A percentile compares a stretch with the other conserved stretches of the same genome.
Conservation (phyloP, 805 yeast genomes). For the Candida ficus region DNA sequence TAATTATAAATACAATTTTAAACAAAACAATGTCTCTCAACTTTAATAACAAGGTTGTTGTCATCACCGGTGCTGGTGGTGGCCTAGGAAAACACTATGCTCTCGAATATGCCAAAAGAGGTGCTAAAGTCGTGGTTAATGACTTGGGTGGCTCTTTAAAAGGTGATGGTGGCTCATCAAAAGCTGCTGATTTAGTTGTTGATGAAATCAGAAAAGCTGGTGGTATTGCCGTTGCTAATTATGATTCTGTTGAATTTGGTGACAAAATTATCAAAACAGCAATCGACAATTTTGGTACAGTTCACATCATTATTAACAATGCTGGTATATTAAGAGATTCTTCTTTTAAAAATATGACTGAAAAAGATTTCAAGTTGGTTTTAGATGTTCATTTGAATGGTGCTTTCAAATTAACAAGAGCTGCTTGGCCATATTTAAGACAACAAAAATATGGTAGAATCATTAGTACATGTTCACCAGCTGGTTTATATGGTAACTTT, state of each 20-base stretch:
- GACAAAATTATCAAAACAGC: conserved; percentile 84
- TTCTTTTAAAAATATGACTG: conserved; percentile 80
- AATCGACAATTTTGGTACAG: conserved; percentile 77
- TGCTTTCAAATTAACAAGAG: conserved; percentile 75
- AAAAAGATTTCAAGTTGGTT: conserved; percentile 72
- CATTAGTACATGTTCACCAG: conserved; percentile 93
- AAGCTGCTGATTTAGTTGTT: conserved; percentile 87
- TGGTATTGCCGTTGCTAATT: conserved; percentile 89
- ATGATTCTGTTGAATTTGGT: conserved; percentile 85
- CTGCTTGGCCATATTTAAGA: conserved; percentile 90
- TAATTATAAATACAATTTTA: neutral
- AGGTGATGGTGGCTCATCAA: conserved; percentile 66
- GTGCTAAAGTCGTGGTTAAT: conserved; percentile 93
- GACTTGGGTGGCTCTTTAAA: conserved; percentile 83
- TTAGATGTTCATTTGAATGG: conserved; percentile 88
- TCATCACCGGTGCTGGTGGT: conserved; percentile 97
- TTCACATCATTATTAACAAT: conserved; percentile 85
- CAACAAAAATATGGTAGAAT: conserved; percentile 85
- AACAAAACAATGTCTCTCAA: conserved; percentile 26
- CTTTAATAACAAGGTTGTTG: conserved; percentile 82
- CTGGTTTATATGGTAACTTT: conserved; percentile 94
- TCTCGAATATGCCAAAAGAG: conserved; percentile 78
- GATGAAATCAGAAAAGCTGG: conserved; percentile 72
- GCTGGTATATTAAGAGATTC: conserved; percentile 94
- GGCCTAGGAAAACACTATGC: conserved; percentile 92